Conservation (phyloP, 495 filamentous ascomycete genomes). For the Astrocystis sublimbata region DNA sequence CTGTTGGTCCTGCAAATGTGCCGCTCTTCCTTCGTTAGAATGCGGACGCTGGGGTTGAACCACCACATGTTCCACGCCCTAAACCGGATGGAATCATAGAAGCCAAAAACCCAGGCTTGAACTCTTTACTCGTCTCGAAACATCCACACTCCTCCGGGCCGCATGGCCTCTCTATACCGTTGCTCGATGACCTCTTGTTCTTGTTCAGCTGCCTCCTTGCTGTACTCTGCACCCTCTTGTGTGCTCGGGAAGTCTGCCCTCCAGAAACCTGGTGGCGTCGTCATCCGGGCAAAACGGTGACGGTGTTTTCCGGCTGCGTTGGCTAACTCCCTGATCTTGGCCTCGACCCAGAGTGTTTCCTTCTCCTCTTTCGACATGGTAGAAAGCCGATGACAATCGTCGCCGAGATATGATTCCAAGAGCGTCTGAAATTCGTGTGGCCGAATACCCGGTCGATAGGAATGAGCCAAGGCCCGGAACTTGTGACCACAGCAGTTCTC, state of each 20-base stretch:
- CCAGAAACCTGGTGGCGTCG: slow-evolving; percentile 87
- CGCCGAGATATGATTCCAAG: slow-evolving; percentile 68
- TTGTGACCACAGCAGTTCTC: slow-evolving; percentile 73
- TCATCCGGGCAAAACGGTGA: slow-evolving; percentile 66
- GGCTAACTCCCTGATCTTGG: slow-evolving; percentile 65
- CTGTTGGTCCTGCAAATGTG: too few relatives aligned
- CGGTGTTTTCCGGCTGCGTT: slow-evolving; percentile 75
- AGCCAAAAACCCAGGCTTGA: too few relatives aligned
- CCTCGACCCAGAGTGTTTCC: slow-evolving; percentile 62
- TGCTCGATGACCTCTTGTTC: slow-evolving; percentile 67
- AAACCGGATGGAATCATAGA: too few relatives aligned
- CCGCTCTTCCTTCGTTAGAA: too few relatives aligned
- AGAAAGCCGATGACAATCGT: slow-evolving; percentile 48
- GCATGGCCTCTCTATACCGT: slow-evolving; percentile 79
- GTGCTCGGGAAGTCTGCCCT: slow-evolving; percentile 82
- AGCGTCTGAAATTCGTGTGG: slow-evolving; percentile 52
- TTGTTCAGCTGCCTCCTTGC: slow-evolving; percentile 57
- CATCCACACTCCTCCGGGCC: slow-evolving; percentile 68
- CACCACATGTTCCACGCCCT: too few relatives aligned
- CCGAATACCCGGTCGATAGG: slow-evolving; percentile 37
- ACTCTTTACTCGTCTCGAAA: slow-evolving; percentile 72
- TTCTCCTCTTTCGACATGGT: slow-evolving; percentile 54
- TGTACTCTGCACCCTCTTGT: slow-evolving; percentile 68
- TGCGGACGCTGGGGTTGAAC: too few relatives aligned
- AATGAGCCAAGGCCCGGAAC: slow-evolving; percentile 65